Evolutionary conservation across 768 basidiomycete species (phyloP).

Genomic region (Postia placenta): DNA sequence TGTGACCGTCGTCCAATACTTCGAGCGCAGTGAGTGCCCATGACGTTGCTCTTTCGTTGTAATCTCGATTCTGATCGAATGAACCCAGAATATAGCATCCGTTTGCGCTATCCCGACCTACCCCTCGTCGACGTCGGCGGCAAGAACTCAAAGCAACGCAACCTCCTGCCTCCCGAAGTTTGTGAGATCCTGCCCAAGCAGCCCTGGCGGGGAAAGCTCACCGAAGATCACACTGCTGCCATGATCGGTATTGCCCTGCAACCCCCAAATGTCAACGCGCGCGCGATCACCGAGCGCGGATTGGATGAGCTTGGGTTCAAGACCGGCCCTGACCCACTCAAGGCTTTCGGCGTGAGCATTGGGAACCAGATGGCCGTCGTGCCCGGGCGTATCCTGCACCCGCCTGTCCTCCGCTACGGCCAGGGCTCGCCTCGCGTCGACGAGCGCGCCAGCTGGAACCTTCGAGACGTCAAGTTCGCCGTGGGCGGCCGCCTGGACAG

Average conservation of each 20-base stretch:
- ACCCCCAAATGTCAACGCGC: conserved; percentile 42
- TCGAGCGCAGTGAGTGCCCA: conserved; percentile 33
- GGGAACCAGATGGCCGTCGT: conserved; percentile 48
- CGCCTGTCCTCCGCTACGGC: conserved; percentile 37
- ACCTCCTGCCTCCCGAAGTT: conserved; percentile 41
- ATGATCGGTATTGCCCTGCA: conserved; percentile 48
- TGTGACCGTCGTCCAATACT: conserved; percentile 44
- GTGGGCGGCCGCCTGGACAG: conserved; percentile 47
- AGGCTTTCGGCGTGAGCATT: conserved; percentile 39
- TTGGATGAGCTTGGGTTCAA: conserved; percentile 37
- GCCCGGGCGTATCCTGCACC: conserved; percentile 44
- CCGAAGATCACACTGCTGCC: conserved; percentile 43
- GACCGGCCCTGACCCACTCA: conserved; percentile 26
- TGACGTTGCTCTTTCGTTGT: neutral
- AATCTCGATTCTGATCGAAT: neutral
- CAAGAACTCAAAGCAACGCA: conserved; percentile 36
- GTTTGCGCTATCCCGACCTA: conserved; percentile 32
- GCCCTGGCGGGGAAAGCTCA: conserved; percentile 44
- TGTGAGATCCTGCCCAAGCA: conserved; percentile 41
- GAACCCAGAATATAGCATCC: conserved; percentile 36
- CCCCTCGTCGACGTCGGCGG: conserved; percentile 46
- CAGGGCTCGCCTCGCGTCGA: conserved; percentile 30
- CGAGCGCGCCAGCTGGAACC: conserved; percentile 47
- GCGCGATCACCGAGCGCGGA: conserved; percentile 37
- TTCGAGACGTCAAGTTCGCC: conserved; percentile 55